phyloP scores from a whole-genome alignment of 2,329 filamentous ascomycete species.

The Fusarium napiforme region DNA sequence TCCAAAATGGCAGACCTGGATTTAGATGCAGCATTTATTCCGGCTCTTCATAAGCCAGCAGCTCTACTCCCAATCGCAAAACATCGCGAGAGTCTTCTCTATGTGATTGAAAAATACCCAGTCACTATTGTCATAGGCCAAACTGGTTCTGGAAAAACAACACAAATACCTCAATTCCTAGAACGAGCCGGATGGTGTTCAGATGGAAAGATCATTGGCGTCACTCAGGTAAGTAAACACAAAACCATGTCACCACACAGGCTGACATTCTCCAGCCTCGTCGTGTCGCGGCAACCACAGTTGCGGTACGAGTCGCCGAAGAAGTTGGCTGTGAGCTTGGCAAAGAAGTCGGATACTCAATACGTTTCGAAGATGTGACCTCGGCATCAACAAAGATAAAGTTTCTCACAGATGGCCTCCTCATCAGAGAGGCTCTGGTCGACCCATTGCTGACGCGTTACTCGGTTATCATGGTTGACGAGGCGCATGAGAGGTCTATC shows the following conservation, averaged over 20 bases:
- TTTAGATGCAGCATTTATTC: slow-evolving; percentile 72
- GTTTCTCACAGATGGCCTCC: slow-evolving; percentile 91
- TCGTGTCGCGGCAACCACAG: slow-evolving; percentile 89
- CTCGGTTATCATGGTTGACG: slow-evolving; percentile 96
- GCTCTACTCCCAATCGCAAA: slow-evolving; percentile 87
- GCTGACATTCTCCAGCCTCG: slow-evolving; percentile 71
- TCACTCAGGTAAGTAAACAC: slow-evolving; percentile 79
- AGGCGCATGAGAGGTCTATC: slow-evolving; percentile 93
- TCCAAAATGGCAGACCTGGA: slow-evolving; percentile 66
- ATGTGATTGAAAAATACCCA: slow-evolving; percentile 83
- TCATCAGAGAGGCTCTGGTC: slow-evolving; percentile 91
- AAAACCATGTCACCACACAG: slow-evolving; percentile 10
- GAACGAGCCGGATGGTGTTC: slow-evolving; percentile 89
- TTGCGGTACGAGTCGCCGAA: slow-evolving; percentile 88
- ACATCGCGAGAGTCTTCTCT: slow-evolving; percentile 82
- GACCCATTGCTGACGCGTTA: slow-evolving; percentile 92
- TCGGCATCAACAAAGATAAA: slow-evolving; percentile 89
- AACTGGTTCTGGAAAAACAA: slow-evolving; percentile 95
- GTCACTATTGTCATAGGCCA: slow-evolving; percentile 93
- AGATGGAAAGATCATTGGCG: slow-evolving; percentile 82
- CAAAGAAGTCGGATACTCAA: slow-evolving; percentile 92
- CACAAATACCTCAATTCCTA: slow-evolving; percentile 92
- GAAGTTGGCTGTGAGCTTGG: slow-evolving; percentile 88
- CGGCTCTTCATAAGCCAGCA: slow-evolving; percentile 86
- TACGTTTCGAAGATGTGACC: slow-evolving; percentile 91